A percentile compares a stretch with the other conserved stretches of the same genome.
Conservation (phyloP, 2,329 filamentous ascomycete species). For the Fusarium napiforme region DNA sequence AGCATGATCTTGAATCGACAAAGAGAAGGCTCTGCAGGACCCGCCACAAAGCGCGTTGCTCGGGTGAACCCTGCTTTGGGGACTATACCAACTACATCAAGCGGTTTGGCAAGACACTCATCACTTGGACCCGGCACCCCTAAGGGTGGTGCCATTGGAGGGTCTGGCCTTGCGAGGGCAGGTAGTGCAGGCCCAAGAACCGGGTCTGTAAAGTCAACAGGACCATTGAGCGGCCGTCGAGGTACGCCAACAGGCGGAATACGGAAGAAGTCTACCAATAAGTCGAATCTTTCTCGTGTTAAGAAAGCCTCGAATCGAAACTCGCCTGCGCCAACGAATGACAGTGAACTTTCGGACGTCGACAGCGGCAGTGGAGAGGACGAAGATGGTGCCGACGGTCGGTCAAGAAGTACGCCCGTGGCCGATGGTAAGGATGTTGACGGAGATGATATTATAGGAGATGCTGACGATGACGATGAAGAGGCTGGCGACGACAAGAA, state of each 20-base stretch:
- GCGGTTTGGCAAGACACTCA: constrained; percentile 69
- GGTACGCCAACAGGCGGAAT: constrained; percentile 56
- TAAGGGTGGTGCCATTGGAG: constrained; percentile 54
- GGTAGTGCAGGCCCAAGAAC: constrained; percentile 71
- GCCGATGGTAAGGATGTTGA: constrained; percentile 54
- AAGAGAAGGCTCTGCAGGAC: constrained; percentile 69
- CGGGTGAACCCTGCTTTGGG: constrained; percentile 60
- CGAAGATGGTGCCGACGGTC: constrained; percentile 54
- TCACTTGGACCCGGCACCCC: constrained; percentile 72
- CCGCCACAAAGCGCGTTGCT: constrained; percentile 65
- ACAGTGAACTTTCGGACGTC: constrained; percentile 73
- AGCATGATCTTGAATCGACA: constrained; percentile 69
- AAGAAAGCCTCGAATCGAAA: constrained; percentile 69
- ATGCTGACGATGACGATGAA: constrained; percentile 69
- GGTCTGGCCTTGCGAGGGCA: constrained; percentile 56
- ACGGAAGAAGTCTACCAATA: constrained; percentile 64
- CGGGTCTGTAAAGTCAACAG: constrained; percentile 57
- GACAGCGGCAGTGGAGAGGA: constrained; percentile 66
- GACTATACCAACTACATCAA: constrained; percentile 63
- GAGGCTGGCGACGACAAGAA: constrained; percentile 82
- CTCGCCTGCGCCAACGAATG: constrained; percentile 70
- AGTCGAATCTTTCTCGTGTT: constrained; percentile 71
- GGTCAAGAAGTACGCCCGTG: constrained; percentile 48
- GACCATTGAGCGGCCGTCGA: constrained; percentile 57
- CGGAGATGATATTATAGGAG: constrained; percentile 66